Evolutionary conservation across 116 monocot species (phyloP).

Genomic region (Iris pallida): DNA sequence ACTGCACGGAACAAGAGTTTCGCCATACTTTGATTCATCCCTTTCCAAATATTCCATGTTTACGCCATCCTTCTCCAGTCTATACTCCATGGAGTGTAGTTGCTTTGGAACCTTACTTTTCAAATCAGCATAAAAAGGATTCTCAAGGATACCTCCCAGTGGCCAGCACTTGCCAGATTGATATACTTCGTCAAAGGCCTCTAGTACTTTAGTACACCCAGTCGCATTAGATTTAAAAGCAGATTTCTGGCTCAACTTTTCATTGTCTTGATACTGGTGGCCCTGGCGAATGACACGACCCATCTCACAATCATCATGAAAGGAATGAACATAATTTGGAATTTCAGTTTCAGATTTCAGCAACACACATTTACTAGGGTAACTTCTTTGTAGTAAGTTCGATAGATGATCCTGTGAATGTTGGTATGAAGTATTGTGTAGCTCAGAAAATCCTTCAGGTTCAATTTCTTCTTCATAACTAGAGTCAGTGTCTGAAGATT

Average conservation of each 20-base stretch:
- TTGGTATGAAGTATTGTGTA: constrained; percentile 10
- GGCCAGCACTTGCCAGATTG: constrained; percentile 50
- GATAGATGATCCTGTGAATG: constrained; percentile 15
- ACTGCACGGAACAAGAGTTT: constrained; percentile 18
- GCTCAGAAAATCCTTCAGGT: constrained; percentile 10
- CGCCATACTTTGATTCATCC: constrained; percentile 17
- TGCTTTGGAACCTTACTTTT: constrained; percentile 14
- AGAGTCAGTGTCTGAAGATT: constrained; percentile 42
- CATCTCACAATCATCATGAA: constrained; percentile 5
- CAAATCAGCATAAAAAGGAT: constrained; percentile 36
- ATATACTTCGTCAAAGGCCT: constrained; percentile 19
- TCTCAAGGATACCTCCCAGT: constrained; percentile 42
- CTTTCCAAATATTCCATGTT: constrained; percentile 8
- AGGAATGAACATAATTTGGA: constrained; percentile 5
- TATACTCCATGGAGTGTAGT: constrained; percentile 5
- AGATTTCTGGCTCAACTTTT: constrained; percentile 9
- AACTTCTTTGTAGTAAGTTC: constrained; percentile 10
- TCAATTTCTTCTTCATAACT: constrained; percentile 44
- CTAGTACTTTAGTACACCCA: constrained; percentile 4
- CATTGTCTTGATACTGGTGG: constrained; percentile 15
- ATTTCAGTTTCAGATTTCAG: constrained; percentile 12
- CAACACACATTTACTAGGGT: constrained; percentile 13
- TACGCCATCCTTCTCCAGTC: constrained; percentile 8
- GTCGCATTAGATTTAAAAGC: constrained; percentile 3
- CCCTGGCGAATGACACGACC: constrained; percentile 3